Evolutionary conservation across 208 protist species (phyloP).

Genomic region (Plasmodiophora brassicae): DNA sequence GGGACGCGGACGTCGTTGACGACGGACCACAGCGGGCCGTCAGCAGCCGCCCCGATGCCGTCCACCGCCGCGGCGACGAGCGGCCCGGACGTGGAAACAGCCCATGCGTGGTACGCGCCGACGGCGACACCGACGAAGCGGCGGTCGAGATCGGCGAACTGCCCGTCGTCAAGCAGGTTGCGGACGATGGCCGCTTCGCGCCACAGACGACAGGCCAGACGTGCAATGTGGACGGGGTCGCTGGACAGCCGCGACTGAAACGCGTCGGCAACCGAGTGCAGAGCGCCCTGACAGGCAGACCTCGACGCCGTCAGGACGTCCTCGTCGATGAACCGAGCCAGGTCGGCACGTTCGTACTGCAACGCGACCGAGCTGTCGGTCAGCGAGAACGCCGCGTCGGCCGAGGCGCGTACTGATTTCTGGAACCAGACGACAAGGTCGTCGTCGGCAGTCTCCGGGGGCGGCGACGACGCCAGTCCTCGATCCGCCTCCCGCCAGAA

Average conservation of each 20-base stretch:
- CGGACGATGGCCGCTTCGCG: background rate
- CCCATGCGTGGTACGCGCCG: background rate
- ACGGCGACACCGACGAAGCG: background rate
- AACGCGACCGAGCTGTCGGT: background rate
- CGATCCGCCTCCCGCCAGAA: constrained; percentile 3
- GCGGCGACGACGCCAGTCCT: too few relatives aligned
- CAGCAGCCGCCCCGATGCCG: background rate
- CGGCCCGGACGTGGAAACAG: background rate
- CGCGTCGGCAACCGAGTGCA: background rate
- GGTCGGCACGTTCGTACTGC: background rate
- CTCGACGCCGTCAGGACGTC: background rate
- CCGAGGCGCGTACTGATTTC: background rate
- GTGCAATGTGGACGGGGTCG: background rate
- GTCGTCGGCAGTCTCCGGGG: too few relatives aligned
- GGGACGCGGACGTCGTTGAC: background rate
- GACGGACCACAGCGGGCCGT: background rate
- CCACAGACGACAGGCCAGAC: background rate
- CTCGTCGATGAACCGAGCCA: background rate
- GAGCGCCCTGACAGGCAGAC: background rate
- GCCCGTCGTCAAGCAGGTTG: background rate
- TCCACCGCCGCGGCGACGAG: background rate
- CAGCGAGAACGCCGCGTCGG: background rate
- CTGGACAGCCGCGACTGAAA: background rate
- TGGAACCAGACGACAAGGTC: background rate
- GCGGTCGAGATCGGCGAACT: background rate